These are phyloP conservation scores for Phytophthora pluvialis DNA, from an alignment of 352 stramenopile species.

Conservation along the genomic window DNA sequence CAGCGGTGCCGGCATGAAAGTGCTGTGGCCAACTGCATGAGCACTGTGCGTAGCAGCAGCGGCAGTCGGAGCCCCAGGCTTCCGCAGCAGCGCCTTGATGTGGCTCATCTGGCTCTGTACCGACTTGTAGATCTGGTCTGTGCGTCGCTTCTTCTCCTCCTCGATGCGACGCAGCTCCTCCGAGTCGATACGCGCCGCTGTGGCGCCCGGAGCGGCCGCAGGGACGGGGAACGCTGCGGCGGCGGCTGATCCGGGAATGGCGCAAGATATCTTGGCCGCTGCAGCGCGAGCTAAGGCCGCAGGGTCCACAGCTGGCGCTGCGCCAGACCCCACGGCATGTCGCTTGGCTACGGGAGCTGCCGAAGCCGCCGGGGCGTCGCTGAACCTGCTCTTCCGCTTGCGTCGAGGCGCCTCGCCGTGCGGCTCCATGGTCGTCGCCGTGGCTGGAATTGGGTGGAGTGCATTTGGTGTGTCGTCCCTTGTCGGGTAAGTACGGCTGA, in stretches of 20 bases:
- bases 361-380: constrained; percentile 50
- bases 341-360: constrained; percentile 28
- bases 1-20: constrained; percentile 80
- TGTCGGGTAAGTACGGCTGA: not conserved
- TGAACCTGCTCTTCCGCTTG: constrained; percentile 89
- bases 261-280: constrained; percentile 76
- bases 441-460: constrained; percentile 6
- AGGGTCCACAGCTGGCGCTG: constrained; percentile 40
- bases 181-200: constrained; percentile 19
- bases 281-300: constrained; percentile 71
- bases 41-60: not conserved
- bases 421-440: constrained; percentile 25
- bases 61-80: constrained; percentile 38
- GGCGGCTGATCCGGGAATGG: constrained; percentile 44
- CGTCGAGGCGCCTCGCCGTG: constrained; percentile 46
- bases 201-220: not conserved
- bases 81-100: constrained; percentile 69
- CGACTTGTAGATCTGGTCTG: constrained; percentile 85
- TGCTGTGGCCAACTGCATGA: constrained; percentile 15
- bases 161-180: constrained; percentile 49
- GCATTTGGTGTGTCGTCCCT: not conserved
- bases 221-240: not conserved
- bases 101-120: constrained; percentile 86
- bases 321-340: constrained; percentile 3
- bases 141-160: constrained; percentile 66